Evolutionary conservation across 257 asterid species (phyloP).

Genomic region (Mitragyna speciosa): DNA sequence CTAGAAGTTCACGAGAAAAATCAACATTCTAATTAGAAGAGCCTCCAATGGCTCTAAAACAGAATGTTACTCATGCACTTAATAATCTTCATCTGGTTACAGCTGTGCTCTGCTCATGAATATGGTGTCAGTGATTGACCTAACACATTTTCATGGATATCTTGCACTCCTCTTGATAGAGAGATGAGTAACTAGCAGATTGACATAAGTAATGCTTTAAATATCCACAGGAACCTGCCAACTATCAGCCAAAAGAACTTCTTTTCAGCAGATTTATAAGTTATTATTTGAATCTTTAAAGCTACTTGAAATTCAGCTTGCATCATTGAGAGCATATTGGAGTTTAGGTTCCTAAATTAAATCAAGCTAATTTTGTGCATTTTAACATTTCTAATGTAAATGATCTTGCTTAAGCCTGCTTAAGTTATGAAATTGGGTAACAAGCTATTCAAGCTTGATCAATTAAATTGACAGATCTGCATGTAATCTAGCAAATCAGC

Average conservation of each 20-base stretch:
- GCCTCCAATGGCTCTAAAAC: not conserved
- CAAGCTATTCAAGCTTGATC: not conserved
- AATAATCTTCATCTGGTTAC: not conserved
- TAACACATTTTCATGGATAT: not conserved
- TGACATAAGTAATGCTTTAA: no score
- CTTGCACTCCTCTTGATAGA: not conserved
- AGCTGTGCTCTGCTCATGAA: not conserved
- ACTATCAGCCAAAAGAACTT: not conserved
- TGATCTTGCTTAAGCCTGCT: not conserved
- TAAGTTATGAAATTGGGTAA: not conserved
- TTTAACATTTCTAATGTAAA: not conserved
- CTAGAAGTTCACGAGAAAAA: no score
- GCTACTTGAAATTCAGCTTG: not conserved
- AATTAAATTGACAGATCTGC: not conserved
- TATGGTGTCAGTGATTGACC: slow-evolving; percentile 1
- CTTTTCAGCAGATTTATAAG: not conserved
- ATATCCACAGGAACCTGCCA: not conserved
- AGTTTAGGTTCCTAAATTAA: not conserved
- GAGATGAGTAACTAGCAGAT: not conserved
- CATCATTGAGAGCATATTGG: not conserved
- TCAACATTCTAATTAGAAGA: no score
- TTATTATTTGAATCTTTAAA: no score
- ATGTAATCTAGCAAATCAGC: not conserved
- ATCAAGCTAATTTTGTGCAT: not conserved
- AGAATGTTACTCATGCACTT: not conserved